Evolutionary conservation across 345 rosid species (phyloP).

Genomic region (Clarkia xantiana): DNA sequence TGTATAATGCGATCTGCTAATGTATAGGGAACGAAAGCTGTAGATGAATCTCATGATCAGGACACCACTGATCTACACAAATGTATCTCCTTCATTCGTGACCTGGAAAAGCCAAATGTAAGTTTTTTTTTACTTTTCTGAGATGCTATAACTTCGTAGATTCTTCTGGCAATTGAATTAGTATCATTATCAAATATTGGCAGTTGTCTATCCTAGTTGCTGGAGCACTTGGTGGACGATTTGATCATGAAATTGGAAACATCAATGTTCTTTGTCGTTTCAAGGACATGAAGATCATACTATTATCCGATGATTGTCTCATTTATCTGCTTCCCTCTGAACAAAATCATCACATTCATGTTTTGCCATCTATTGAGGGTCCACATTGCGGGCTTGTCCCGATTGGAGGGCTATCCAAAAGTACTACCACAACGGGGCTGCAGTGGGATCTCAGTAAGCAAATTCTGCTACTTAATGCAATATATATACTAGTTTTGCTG

Average conservation of each 20-base stretch:
- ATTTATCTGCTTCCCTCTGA: slow-evolving; percentile 64
- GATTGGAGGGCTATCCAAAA: slow-evolving; percentile 48
- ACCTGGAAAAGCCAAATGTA: slow-evolving; percentile 40
- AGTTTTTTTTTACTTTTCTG: slow-evolving; percentile 8
- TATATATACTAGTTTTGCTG: too few species aligned
- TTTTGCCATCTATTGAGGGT: slow-evolving; percentile 50
- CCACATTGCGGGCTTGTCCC: slow-evolving; percentile 93
- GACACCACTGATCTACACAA: slow-evolving; percentile 94
- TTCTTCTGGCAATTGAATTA: not conserved
- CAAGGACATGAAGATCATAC: slow-evolving; percentile 39
- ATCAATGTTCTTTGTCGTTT: slow-evolving; percentile 57
- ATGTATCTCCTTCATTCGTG: slow-evolving; percentile 40
- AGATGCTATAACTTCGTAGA: not conserved
- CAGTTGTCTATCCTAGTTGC: slow-evolving; percentile 81
- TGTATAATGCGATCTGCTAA: not conserved
- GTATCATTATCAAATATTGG: not conserved
- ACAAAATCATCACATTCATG: slow-evolving; percentile 46
- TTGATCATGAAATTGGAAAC: slow-evolving; percentile 91
- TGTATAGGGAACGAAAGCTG: slow-evolving; percentile 63
- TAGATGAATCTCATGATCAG: slow-evolving; percentile 81
- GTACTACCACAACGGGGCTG: slow-evolving; percentile 78
- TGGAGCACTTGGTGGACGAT: slow-evolving; percentile 96
- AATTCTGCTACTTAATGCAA: not conserved
- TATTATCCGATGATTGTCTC: slow-evolving; percentile 66
- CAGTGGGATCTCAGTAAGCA: slow-evolving; percentile 86